Conservation (phyloP, 2,329 filamentous ascomycete genomes). For the Monosporascus sp. region DNA sequence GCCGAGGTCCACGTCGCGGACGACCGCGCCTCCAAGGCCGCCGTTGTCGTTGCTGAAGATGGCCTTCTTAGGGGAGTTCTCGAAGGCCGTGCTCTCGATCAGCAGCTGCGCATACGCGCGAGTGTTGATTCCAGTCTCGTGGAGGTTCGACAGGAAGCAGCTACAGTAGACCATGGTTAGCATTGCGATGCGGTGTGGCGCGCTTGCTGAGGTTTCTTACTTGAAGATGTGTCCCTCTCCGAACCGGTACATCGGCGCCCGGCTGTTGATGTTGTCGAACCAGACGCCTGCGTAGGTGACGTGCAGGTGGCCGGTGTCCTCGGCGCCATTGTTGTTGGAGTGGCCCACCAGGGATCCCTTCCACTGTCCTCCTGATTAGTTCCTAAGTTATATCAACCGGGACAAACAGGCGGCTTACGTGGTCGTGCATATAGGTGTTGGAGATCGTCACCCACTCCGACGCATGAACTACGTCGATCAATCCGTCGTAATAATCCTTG, state of each 20-base stretch:
- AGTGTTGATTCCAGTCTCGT: constrained; percentile 9
- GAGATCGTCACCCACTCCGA: constrained; percentile 45
- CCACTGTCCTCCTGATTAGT: constrained; percentile 28
- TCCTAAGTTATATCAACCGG: too few relatives aligned
- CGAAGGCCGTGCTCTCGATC: constrained; percentile 14
- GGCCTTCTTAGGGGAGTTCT: constrained; percentile 9
- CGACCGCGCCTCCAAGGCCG: constrained; percentile 28
- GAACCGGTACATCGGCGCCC: constrained; percentile 49
- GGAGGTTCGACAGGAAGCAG: neutral
- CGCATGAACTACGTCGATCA: constrained; percentile 52
- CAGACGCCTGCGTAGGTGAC: constrained; percentile 55
- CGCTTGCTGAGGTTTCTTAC: constrained; percentile 8
- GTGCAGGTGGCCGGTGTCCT: constrained; percentile 50
- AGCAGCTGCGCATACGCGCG: constrained; percentile 11
- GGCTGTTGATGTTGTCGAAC: constrained; percentile 52
- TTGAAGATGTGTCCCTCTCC: constrained; percentile 51
- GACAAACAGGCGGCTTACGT: constrained; percentile 35
- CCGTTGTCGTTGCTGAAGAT: constrained; percentile 32
- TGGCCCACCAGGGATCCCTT: constrained; percentile 57
- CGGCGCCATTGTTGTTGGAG: constrained; percentile 46
- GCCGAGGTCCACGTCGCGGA: constrained; percentile 33
- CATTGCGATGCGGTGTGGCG: neutral
- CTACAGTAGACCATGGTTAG: neutral
- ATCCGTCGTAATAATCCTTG: constrained; percentile 59
- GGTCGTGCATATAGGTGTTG: constrained; percentile 35